These are phyloP conservation scores for Mycena capillaripes DNA, from an alignment of 768 basidiomycete genomes.

Conservation along the genomic window DNA sequence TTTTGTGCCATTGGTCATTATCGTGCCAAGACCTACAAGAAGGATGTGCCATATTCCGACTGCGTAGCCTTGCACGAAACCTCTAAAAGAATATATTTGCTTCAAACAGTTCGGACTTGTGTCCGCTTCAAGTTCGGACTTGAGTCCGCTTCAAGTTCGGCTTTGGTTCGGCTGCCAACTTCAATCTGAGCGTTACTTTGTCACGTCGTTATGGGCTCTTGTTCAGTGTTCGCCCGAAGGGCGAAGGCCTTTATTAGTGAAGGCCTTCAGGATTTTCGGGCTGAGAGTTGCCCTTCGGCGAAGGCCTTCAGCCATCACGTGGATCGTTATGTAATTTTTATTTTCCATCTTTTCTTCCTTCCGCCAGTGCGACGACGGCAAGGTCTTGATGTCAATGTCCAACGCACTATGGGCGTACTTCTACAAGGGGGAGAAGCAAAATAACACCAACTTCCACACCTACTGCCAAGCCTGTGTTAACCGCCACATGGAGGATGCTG, in stretches of 20 bases:
- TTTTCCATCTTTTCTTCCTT: neutral
- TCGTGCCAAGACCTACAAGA: no score
- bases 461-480: slow-evolving; percentile 4
- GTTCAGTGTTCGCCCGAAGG: neutral
- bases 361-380: neutral
- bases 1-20: no score
- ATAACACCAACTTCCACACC: neutral
- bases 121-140: no score
- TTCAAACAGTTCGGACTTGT: no score
- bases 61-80: no score
- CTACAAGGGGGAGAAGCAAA: neutral
- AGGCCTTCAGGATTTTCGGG: neutral
- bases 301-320: neutral
- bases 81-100: no score
- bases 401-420: neutral
- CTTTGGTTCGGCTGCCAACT: no score
- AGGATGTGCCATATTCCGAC: no score
- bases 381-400: no score
- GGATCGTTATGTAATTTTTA: neutral
- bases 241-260: neutral
- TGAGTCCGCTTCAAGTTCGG: no score
- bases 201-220: no score
- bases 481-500: neutral
- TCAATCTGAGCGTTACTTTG: no score
- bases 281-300: neutral